These are phyloP conservation scores for Globisporangium lucens DNA, from an alignment of 352 stramenopile genomes.

Conservation along the genomic window DNA sequence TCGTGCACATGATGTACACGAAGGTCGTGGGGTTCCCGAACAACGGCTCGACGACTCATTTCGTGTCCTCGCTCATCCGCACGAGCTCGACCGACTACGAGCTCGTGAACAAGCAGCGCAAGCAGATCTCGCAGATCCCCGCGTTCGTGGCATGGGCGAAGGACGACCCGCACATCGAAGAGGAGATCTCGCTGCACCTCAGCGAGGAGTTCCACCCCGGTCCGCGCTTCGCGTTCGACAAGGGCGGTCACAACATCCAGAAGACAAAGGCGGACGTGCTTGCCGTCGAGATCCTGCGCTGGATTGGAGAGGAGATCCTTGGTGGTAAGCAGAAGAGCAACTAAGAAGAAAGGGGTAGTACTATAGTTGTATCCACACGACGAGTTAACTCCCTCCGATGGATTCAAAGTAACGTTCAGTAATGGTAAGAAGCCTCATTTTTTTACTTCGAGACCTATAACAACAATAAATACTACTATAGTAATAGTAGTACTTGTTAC, in stretches of 20 bases:
- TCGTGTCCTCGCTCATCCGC: constrained; percentile 30
- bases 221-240: constrained; percentile 32
- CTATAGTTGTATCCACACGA: background rate
- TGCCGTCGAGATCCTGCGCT: constrained; percentile 21
- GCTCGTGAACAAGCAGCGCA: constrained; percentile 26
- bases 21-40: constrained; percentile 21
- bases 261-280: constrained; percentile 40
- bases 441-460: no score
- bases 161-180: constrained; percentile 64
- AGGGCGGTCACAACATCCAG: constrained; percentile 53
- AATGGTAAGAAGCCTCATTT: no score
- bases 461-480: no score
- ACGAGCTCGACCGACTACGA: constrained; percentile 34
- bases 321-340: background rate
- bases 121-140: constrained; percentile 23
- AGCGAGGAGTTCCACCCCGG: constrained; percentile 29
- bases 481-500: no score
- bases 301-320: constrained; percentile 25
- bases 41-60: constrained; percentile 17
- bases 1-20: constrained; percentile 20
- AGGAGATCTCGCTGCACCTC: constrained; percentile 42
- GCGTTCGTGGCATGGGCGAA: constrained; percentile 38
- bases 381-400: background rate
- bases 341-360: background rate
- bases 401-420: background rate